These are phyloP conservation scores for Xylariaceae sp. DNA, from an alignment of 2,329 filamentous ascomycete genomes.

Conservation along the genomic window DNA sequence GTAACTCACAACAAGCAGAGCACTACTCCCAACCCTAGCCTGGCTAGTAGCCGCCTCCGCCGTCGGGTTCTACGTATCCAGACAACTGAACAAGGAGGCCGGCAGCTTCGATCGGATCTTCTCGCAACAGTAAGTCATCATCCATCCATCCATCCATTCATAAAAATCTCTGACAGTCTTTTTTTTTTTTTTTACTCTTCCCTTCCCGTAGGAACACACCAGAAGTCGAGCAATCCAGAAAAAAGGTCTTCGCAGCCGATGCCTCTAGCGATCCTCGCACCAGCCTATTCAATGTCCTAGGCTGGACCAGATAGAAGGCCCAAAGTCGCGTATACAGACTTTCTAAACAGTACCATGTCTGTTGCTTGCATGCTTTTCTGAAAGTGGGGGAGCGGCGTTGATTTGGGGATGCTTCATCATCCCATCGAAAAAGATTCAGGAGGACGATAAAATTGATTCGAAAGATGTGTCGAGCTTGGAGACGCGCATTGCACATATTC, in stretches of 20 bases:
- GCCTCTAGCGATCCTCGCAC: slow-evolving; percentile 29
- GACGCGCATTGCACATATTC: no score
- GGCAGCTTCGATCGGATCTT: slow-evolving; percentile 28
- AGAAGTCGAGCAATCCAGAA: slow-evolving; percentile 27
- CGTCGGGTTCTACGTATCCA: slow-evolving; percentile 24
- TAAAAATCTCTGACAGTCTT: neutral
- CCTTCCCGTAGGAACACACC: slow-evolving; percentile 23
- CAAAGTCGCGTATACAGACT: neutral
- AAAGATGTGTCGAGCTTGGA: no score
- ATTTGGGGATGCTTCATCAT: no score
- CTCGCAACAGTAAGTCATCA: slow-evolving; percentile 19
- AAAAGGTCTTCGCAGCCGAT: slow-evolving; percentile 23
- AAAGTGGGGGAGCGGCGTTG: no score
- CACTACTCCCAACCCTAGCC: slow-evolving; percentile 12
- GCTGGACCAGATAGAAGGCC: slow-evolving; percentile 25
- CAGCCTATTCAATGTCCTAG: slow-evolving; percentile 29
- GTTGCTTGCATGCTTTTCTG: no score
- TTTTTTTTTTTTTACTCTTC: no score
- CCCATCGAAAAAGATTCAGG: no score
- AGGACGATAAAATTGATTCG: no score
- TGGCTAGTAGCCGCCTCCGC: slow-evolving; percentile 18
- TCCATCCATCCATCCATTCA: neutral
- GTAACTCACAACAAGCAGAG: neutral
- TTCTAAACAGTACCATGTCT: neutral
- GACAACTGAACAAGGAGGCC: slow-evolving; percentile 21